Conservation (phyloP, 208 protist species). For the Phytomonas sp. region DNA sequence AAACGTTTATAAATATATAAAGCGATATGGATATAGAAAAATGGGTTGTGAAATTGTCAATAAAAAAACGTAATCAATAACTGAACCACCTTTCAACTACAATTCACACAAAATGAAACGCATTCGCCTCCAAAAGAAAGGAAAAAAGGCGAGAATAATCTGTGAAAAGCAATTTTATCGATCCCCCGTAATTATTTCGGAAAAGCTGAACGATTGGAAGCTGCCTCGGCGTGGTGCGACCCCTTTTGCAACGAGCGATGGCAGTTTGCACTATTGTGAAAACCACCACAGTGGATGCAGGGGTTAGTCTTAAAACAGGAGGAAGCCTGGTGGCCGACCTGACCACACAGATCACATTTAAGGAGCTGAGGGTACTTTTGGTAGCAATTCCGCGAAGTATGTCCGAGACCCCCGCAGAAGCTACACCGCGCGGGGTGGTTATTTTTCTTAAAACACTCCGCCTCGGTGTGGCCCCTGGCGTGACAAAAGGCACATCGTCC, state of each 20-base stretch:
- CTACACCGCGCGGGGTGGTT: constrained; percentile 25
- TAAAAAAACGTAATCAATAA: constrained; percentile 5
- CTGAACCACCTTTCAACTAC: neutral
- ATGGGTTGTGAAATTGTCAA: neutral
- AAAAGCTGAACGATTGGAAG: neutral
- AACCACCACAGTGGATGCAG: constrained; percentile 83
- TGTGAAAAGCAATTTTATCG: neutral
- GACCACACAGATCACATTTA: constrained; percentile 79
- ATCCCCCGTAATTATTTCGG: neutral
- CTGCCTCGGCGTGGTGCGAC: neutral
- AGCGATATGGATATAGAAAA: constrained; percentile 7
- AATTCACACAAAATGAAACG: neutral
- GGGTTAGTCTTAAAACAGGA: constrained; percentile 80
- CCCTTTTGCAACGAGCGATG: constrained; percentile 21
- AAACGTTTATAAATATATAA: constrained; percentile 6
- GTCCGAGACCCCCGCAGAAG: constrained; percentile 70
- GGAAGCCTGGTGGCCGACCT: constrained; percentile 65
- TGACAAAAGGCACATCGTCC: constrained; percentile 74
- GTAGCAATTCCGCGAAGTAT: constrained; percentile 70
- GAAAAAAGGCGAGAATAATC: neutral
- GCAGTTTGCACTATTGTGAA: constrained; percentile 79
- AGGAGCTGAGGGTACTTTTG: constrained; percentile 70
- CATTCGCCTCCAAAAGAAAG: no score
- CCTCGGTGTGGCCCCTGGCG: constrained; percentile 65
- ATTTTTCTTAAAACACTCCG: constrained; percentile 81